Base-by-base conservation (phyloP, 495 filamentous ascomycete genomes). In the Penicillium subrubescens region DNA sequence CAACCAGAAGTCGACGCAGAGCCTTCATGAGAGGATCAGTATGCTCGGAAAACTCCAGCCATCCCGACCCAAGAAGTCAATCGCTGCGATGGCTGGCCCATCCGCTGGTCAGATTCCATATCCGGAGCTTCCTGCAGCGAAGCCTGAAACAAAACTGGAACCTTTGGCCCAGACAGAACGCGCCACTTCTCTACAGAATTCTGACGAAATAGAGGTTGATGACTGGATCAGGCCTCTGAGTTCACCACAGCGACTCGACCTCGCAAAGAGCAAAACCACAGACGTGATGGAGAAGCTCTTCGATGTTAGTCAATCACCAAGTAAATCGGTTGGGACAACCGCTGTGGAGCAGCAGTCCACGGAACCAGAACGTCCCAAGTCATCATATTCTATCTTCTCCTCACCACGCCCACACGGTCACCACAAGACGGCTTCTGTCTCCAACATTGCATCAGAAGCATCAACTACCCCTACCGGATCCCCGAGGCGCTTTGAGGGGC, bases 21-120 rank as follows among this genome's bases (percentile, higher is more conserved):
- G 90, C 11, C 82, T 99, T 19, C 91, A 96, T 62, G 96, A 98
- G 63, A 90, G 92, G 67, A 97, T 99, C 68, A 94, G 89, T 71
- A 92, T 94, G 87, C 84, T 99, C 21, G 93, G 93, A 25, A 91
- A 97, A 73, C 83, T 87, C 1, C 90, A 93, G 68, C 81, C 89
- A 50, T 81, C 89, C 34, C 82, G 89, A 51, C 79, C 86, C 3
- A 91, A 89, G 4, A 94, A 94, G 69, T 89, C 88, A 12, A 88
- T 92, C 31, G 80, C 87, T 0, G 81, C 87, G 60, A 71, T 74
- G 12, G 66, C 78, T 31, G 75, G 77, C 5, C 35, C 74, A 8
- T 62, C 81, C 35, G 63, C 68, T 25, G 67, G 72, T 19, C 80
- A 83, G 44, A 76, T 84, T 11, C 55, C 75, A 2, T 90, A 90